phyloP scores from a whole-genome alignment of 2,329 filamentous ascomycete genomes.

The Penicillium sp. region DNA sequence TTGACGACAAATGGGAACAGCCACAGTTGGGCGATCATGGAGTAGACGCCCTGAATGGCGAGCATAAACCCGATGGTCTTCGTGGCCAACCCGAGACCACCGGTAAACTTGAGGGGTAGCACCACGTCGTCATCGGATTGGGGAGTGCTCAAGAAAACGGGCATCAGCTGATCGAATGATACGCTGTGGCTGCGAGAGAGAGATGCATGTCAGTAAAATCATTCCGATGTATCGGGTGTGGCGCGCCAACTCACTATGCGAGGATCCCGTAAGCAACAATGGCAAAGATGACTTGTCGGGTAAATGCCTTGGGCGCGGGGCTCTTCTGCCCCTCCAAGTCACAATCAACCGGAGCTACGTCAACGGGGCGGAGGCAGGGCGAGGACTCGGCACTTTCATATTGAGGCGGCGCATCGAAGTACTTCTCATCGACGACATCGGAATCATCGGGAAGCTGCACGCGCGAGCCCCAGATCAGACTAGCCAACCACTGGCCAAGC shows the following conservation, averaged over 20 bases:
- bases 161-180: slow-evolving; percentile 90
- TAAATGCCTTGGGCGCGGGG: slow-evolving; percentile 67
- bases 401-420: slow-evolving; percentile 67
- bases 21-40: slow-evolving; percentile 81
- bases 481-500: slow-evolving; percentile 70
- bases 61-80: slow-evolving; percentile 86
- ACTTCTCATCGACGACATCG: slow-evolving; percentile 37
- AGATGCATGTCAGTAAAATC: slow-evolving; percentile 49
- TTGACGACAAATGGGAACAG: slow-evolving; percentile 78
- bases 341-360: slow-evolving; percentile 35
- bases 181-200: slow-evolving; percentile 76
- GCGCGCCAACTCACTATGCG: slow-evolving; percentile 73
- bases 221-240: slow-evolving; percentile 8
- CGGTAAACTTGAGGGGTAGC: slow-evolving; percentile 85
- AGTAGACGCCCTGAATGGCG: slow-evolving; percentile 84
- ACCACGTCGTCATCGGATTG: slow-evolving; percentile 52
- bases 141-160: slow-evolving; percentile 81
- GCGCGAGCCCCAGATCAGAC: slow-evolving; percentile 30
- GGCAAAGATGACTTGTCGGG: slow-evolving; percentile 79
- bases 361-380: slow-evolving; percentile 48
- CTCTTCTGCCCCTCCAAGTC: slow-evolving; percentile 47
- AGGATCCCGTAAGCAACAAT: slow-evolving; percentile 90
- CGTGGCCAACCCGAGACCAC: slow-evolving; percentile 80
- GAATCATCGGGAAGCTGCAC: slow-evolving; percentile 49
- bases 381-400: slow-evolving; percentile 65